These are phyloP conservation scores for Lathyrus sativus DNA, from an alignment of 306 rosid genomes.

Conservation along the genomic window DNA sequence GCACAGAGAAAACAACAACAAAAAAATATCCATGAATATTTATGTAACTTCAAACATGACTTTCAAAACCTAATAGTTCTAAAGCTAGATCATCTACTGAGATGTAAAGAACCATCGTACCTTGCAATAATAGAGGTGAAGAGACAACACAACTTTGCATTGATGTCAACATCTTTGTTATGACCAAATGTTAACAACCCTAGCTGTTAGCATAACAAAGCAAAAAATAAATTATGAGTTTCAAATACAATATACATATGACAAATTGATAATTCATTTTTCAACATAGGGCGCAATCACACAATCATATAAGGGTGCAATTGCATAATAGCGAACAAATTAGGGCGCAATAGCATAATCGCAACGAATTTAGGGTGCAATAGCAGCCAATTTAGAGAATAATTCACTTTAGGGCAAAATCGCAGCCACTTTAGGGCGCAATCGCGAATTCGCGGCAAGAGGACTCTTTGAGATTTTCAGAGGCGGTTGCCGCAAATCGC, in stretches of 20 bases:
- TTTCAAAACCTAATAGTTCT: neutral
- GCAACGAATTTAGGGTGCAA: neutral
- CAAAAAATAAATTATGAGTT: slow-evolving; percentile 18
- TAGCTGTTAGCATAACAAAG: slow-evolving; percentile 16
- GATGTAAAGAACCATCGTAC: slow-evolving; percentile 38
- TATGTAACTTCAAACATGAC: slow-evolving; percentile 21
- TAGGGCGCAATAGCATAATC: neutral
- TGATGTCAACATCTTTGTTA: slow-evolving; percentile 37
- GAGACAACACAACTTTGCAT: slow-evolving; percentile 45
- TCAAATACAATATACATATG: slow-evolving; percentile 1
- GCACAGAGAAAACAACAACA: slow-evolving; percentile 24
- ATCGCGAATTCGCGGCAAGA: neutral
- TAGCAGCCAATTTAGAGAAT: too few relatives aligned
- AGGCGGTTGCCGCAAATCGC: neutral
- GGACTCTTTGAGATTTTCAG: neutral
- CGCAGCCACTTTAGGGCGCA: neutral
- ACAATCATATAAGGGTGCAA: neutral
- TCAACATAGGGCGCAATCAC: neutral
- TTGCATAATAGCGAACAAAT: neutral
- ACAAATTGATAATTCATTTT: neutral
- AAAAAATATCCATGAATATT: neutral
- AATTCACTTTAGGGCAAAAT: neutral
- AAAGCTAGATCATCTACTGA: slow-evolving; percentile 11
- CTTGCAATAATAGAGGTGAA: slow-evolving; percentile 49
- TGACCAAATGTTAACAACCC: slow-evolving; percentile 9